phyloP scores from a whole-genome alignment of 2,329 filamentous ascomycete species.

The Decorospora gaudefroyi region DNA sequence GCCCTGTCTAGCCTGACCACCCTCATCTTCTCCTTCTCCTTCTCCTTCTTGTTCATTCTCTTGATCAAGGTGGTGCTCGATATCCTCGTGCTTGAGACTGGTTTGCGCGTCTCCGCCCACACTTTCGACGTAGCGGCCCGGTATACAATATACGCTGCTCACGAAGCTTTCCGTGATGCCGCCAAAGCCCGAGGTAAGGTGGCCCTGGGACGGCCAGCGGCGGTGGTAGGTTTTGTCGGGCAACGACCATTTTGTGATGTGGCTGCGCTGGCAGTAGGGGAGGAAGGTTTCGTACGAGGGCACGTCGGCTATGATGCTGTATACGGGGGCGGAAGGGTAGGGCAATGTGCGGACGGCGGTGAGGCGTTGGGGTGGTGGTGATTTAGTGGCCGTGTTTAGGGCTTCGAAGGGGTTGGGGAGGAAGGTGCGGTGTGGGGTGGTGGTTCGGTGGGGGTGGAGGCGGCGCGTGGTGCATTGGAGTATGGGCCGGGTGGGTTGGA shows the following conservation, averaged over 20 bases:
- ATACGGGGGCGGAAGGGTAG: constrained; percentile 72
- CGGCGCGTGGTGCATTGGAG: constrained; percentile 19
- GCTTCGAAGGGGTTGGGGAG: constrained; percentile 52
- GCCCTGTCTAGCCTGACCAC: no score
- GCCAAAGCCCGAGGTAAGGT: constrained; percentile 83
- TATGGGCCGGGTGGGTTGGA: constrained; percentile 45
- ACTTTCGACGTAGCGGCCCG: constrained; percentile 74
- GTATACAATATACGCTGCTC: constrained; percentile 76
- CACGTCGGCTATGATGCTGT: constrained; percentile 85
- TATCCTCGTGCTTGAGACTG: constrained; percentile 49
- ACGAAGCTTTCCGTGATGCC: constrained; percentile 83
- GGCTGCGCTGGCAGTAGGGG: constrained; percentile 82
- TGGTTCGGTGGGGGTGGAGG: constrained; percentile 3
- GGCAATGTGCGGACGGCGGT: constrained; percentile 76
- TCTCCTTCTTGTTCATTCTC: constrained; percentile 1
- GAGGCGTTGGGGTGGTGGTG: constrained; percentile 64
- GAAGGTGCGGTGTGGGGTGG: constrained; percentile 46
- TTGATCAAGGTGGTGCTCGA: constrained; percentile 52
- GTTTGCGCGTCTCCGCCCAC: constrained; percentile 64
- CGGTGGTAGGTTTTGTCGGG: constrained; percentile 55
- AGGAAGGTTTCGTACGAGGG: constrained; percentile 79
- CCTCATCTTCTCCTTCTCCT: constrained; percentile 6
- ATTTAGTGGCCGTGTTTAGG: constrained; percentile 35
- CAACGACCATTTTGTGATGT: constrained; percentile 73
- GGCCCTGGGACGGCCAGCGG: constrained; percentile 72